phyloP scores from a whole-genome alignment of 2,329 filamentous ascomycete species.

The Fusarium equiseti region DNA sequence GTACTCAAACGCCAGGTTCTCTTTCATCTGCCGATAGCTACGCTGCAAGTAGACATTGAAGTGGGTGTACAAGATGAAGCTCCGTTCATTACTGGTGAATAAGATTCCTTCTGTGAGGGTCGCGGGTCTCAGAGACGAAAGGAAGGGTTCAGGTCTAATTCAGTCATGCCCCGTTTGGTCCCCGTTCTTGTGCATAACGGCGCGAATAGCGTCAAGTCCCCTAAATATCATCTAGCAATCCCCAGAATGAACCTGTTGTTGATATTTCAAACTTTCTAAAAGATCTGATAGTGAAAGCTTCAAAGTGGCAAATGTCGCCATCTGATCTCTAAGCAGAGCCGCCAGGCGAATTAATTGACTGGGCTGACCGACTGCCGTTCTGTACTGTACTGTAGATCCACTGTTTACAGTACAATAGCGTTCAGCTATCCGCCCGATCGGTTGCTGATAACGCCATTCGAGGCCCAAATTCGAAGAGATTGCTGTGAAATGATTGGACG shows the following conservation, averaged over 20 bases:
- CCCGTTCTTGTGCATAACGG: constrained; percentile 37
- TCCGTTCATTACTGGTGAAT: constrained; percentile 2
- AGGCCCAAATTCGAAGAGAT: constrained; percentile 42
- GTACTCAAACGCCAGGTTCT: constrained; percentile 16
- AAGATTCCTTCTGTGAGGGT: constrained; percentile 18
- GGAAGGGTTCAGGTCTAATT: constrained; percentile 15
- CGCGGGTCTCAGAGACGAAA: not conserved
- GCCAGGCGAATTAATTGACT: constrained; percentile 1
- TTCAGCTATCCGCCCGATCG: constrained; percentile 43
- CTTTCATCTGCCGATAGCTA: constrained; percentile 22
- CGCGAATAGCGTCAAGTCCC: constrained; percentile 18
- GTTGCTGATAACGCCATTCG: constrained; percentile 48
- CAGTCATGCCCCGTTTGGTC: constrained; percentile 30
- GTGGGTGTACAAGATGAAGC: not conserved
- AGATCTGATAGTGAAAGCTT: constrained; percentile 7
- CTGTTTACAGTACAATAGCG: constrained; percentile 29
- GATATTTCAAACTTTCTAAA: not conserved
- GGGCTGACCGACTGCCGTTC: constrained; percentile 44
- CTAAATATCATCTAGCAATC: not conserved
- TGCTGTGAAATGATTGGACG: constrained; percentile 33
- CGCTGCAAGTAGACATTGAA: not conserved
- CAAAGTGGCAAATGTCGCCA: constrained; percentile 31
- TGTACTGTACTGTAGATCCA: constrained; percentile 16
- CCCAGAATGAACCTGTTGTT: not conserved
- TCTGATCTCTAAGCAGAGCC: constrained; percentile 34